Evolutionary conservation across 2,329 filamentous ascomycete species (phyloP).

Genomic region (Aspergillaceae sp.): DNA sequence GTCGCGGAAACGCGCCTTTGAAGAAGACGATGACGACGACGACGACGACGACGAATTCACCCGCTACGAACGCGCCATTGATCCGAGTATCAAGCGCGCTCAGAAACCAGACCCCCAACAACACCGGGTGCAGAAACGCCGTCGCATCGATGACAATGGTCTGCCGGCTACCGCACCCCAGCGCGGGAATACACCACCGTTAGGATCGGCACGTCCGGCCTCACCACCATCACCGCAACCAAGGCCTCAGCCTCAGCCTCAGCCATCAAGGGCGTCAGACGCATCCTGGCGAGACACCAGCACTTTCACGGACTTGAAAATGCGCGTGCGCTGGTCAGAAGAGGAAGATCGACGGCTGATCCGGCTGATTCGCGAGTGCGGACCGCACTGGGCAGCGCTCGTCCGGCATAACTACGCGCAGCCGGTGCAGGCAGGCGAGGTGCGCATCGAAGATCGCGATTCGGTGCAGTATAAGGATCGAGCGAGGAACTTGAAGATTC

Average conservation of each 20-base stretch:
- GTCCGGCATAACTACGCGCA: slow-evolving; percentile 21
- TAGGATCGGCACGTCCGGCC: not conserved
- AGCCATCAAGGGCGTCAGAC: no score
- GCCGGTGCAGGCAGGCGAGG: slow-evolving; percentile 21
- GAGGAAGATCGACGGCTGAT: slow-evolving; percentile 40
- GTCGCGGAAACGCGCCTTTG: slow-evolving; percentile 12
- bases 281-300: no score
- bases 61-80: slow-evolving; percentile 25
- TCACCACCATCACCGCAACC: not conserved
- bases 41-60: slow-evolving; percentile 40
- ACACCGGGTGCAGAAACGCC: not conserved
- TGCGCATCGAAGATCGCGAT: slow-evolving; percentile 29
- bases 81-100: slow-evolving; percentile 25
- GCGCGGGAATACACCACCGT: not conserved
- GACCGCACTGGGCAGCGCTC: slow-evolving; percentile 43
- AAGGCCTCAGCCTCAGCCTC: no score
- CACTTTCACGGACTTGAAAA: not conserved
- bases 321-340: slow-evolving; percentile 25
- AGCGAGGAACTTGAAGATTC: slow-evolving; percentile 46
- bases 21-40: slow-evolving; percentile 11
- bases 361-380: slow-evolving; percentile 40
- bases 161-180: slow-evolving; percentile 8
- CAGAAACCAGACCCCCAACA: slow-evolving; percentile 17
- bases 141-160: not conserved
- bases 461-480: slow-evolving; percentile 50